Conservation (phyloP, 768 basidiomycete species). For the Mycena rebaudengoi region DNA sequence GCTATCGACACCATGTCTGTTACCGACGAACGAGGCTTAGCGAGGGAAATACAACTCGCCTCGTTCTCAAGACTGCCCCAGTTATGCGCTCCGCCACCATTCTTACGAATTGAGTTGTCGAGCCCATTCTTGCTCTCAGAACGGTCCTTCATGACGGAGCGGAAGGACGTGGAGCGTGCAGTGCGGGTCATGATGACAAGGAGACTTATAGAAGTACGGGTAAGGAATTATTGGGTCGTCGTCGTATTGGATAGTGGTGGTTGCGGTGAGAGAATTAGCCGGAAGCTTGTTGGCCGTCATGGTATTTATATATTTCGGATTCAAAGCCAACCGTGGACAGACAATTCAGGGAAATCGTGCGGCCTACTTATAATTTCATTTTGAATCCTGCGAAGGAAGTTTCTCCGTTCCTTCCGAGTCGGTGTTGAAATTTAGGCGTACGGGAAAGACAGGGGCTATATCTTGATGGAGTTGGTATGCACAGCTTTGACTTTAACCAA, state of each 20-base stretch:
- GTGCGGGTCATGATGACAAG: slow-evolving; percentile 78
- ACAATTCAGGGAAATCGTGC: no score
- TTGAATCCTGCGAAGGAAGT: no score
- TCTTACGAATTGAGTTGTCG: slow-evolving; percentile 76
- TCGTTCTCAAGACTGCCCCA: slow-evolving; percentile 83
- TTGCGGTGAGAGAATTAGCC: no score
- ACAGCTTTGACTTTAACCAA: no score
- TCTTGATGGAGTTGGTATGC: no score
- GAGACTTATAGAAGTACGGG: background rate
- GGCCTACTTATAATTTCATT: no score
- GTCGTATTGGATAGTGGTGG: background rate
- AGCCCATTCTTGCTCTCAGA: slow-evolving; percentile 82
- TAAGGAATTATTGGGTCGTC: background rate
- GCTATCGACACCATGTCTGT: slow-evolving; percentile 22
- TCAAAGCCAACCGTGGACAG: no score
- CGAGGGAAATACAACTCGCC: slow-evolving; percentile 5
- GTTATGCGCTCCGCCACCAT: slow-evolving; percentile 84
- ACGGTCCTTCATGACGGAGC: slow-evolving; percentile 79
- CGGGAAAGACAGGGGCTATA: no score
- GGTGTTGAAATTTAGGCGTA: no score
- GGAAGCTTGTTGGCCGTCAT: no score
- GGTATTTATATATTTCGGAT: no score
- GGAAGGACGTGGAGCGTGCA: slow-evolving; percentile 73
- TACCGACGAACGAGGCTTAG: background rate
- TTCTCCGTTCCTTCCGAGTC: no score